A percentile compares a stretch with the other conserved stretches of the same genome.
These are phyloP conservation scores for Barnettozyma sp. DNA, from an alignment of 805 yeast species.

Conservation along the genomic window DNA sequence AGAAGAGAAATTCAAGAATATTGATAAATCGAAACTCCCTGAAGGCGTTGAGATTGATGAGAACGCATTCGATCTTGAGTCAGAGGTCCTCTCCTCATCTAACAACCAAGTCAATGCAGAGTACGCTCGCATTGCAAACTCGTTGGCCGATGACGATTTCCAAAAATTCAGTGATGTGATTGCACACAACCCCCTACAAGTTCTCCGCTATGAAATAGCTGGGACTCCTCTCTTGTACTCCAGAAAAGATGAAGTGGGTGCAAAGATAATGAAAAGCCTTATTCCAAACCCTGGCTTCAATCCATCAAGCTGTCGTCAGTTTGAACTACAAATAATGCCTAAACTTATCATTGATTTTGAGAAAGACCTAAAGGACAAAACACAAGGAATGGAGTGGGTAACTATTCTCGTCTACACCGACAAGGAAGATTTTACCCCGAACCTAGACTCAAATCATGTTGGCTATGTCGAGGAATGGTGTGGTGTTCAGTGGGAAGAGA, in stretches of 20 bases:
- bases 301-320: conserved; percentile 52
- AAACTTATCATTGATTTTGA: conserved; percentile 82
- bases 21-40: conserved; percentile 37
- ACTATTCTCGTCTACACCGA: conserved; percentile 82
- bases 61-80: conserved; percentile 39
- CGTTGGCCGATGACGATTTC: conserved; percentile 59
- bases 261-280: conserved; percentile 31
- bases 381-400: conserved; percentile 96
- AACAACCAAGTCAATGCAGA: conserved; percentile 31
- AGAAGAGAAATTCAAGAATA: conserved; percentile 51
- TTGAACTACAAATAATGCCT: conserved; percentile 94
- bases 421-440: conserved; percentile 52
- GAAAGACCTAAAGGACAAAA: conserved; percentile 32
- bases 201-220: conserved; percentile 74
- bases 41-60: conserved; percentile 48
- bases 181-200: conserved; percentile 80
- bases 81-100: conserved; percentile 26
- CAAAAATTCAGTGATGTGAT: conserved; percentile 70
- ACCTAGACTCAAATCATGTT: conserved; percentile 55
- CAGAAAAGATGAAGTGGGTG: conserved; percentile 44
- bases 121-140: conserved; percentile 41
- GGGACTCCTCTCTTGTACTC: conserved; percentile 75
- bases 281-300: conserved; percentile 57
- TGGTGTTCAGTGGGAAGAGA: not conserved
- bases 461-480: conserved; percentile 66